Conservation (phyloP, 2,329 filamentous ascomycete species). For the Cercospora sesami region DNA sequence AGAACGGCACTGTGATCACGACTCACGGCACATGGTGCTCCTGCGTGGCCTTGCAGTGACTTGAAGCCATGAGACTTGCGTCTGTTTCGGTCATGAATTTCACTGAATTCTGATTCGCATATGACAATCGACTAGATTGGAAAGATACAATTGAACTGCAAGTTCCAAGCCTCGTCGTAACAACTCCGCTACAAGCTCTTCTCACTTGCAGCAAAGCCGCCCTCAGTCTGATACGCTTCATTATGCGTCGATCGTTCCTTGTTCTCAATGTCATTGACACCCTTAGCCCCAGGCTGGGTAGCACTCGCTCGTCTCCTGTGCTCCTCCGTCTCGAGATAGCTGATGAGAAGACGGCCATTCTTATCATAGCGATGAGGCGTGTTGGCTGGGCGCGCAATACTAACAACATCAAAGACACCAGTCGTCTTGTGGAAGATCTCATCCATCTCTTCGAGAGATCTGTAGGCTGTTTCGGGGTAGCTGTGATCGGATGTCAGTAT, state of each 20-base stretch:
- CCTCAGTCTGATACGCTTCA: slow-evolving; percentile 18
- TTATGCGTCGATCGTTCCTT: slow-evolving; percentile 23
- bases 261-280: slow-evolving; percentile 17
- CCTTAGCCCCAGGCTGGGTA: slow-evolving; percentile 6
- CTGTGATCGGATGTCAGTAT: not conserved
- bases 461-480: slow-evolving; percentile 61
- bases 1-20: not conserved
- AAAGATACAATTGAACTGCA: not conserved
- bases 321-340: slow-evolving; percentile 45
- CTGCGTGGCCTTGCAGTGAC: no score
- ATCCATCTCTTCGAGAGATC: slow-evolving; percentile 67
- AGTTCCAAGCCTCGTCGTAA: not conserved
- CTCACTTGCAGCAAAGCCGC: slow-evolving; percentile 19
- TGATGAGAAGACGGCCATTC: slow-evolving; percentile 56
- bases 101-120: not conserved
- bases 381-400: slow-evolving; percentile 49
- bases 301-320: slow-evolving; percentile 21
- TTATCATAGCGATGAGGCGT: slow-evolving; percentile 59
- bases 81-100: not conserved
- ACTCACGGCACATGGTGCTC: not conserved
- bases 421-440: slow-evolving; percentile 60
- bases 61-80: not conserved
- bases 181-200: slow-evolving; percentile 14
- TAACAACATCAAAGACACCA: slow-evolving; percentile 51
- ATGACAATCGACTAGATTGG: not conserved